Evolutionary conservation across 805 yeast species (phyloP).

Genomic region (Monosporozyma solicola): DNA sequence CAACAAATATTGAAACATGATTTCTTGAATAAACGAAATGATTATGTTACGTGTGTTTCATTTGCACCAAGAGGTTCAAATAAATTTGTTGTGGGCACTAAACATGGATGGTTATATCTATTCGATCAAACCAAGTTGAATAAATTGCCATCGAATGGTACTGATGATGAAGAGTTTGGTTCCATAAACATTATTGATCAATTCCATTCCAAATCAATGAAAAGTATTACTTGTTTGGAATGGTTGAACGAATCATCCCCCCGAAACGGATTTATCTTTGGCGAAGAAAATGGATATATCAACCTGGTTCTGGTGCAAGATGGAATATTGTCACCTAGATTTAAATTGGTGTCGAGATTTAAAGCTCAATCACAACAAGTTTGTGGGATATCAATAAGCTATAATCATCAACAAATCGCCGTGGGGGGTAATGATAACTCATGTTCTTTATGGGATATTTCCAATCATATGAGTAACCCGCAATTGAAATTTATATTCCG

Average conservation of each 20-base stretch:
- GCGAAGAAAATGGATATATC: conserved; percentile 59
- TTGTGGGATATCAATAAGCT: conserved; percentile 57
- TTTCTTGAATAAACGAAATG: conserved; percentile 26
- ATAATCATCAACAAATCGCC: conserved; percentile 49
- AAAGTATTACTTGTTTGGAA: conserved; percentile 46
- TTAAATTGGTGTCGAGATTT: conserved; percentile 16
- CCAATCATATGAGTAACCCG: conserved; percentile 33
- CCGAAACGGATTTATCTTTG: conserved; percentile 39
- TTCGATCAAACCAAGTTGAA: conserved; percentile 31
- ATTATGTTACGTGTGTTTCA: conserved; percentile 47
- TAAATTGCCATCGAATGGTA: not conserved
- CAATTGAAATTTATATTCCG: conserved; percentile 39
- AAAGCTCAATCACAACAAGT: conserved; percentile 49
- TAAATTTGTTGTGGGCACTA: conserved; percentile 47
- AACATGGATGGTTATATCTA: conserved; percentile 43
- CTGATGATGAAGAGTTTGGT: not conserved
- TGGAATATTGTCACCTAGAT: not conserved
- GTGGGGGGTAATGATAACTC: conserved; percentile 81
- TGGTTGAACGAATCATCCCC: conserved; percentile 38
- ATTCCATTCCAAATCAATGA: conserved; percentile 22
- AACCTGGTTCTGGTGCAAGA: not conserved
- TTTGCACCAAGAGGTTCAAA: conserved; percentile 39
- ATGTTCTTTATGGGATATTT: conserved; percentile 69
- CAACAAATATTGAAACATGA: conserved; percentile 34
- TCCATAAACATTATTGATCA: not conserved